phyloP scores from a whole-genome alignment of 805 yeast genomes.

The Wickerhamiella parazyma region DNA sequence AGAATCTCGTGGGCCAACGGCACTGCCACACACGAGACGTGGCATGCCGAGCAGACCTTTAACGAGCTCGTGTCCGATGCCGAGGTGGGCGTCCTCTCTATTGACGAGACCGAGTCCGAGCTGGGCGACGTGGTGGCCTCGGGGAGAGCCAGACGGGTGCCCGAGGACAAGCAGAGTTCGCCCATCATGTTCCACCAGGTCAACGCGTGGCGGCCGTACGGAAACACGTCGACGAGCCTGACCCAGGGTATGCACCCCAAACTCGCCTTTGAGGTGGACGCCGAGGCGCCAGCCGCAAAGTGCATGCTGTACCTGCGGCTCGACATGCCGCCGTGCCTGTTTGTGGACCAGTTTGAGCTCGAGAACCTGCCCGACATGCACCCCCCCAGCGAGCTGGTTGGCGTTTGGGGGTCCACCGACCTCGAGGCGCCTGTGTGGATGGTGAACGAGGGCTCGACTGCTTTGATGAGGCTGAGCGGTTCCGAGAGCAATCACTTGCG shows the following conservation, averaged over 20 bases:
- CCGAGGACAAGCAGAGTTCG: constrained; percentile 7
- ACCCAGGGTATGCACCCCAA: constrained; percentile 19
- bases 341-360: constrained; percentile 45
- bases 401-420: constrained; percentile 42
- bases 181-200: constrained; percentile 17
- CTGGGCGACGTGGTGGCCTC: constrained; percentile 6
- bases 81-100: constrained; percentile 17
- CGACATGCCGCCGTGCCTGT: constrained; percentile 33
- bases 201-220: constrained; percentile 1
- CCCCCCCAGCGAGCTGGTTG: constrained; percentile 25
- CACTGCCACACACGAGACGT: constrained; percentile 6
- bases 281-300: constrained; percentile 13
- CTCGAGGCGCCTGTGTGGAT: constrained; percentile 43
- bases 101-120: not conserved
- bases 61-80: constrained; percentile 7
- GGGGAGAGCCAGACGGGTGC: constrained; percentile 14
- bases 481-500: no score
- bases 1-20: constrained; percentile 8
- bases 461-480: constrained; percentile 24
- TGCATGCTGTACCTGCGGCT: constrained; percentile 35
- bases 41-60: not conserved
- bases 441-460: constrained; percentile 35
- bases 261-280: constrained; percentile 7
- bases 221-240: not conserved
- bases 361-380: constrained; percentile 22